Evolutionary conservation across 257 asterid genomes (phyloP).

Genomic region (Solanum paucissectum): DNA sequence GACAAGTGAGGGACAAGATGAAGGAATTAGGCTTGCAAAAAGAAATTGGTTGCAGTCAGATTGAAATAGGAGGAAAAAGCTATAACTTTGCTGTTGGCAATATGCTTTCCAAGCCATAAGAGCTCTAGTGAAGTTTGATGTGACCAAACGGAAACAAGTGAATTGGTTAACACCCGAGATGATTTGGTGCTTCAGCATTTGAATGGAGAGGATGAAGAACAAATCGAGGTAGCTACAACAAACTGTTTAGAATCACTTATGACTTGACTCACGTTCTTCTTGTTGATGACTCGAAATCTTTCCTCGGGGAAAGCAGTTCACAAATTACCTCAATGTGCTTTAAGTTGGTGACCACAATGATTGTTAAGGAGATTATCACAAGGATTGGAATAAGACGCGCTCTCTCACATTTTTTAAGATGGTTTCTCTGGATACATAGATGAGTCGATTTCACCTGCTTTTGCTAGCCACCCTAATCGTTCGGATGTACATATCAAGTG

Average conservation of each 20-base stretch:
- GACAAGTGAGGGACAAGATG: constrained; percentile 12
- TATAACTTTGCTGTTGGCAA: constrained; percentile 8
- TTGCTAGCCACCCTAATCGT: not conserved
- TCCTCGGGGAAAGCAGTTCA: not conserved
- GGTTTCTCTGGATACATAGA: not conserved
- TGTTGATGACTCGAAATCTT: not conserved
- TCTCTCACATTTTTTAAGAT: constrained; percentile 4
- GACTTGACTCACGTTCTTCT: not conserved
- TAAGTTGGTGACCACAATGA: not conserved
- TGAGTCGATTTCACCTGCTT: not conserved
- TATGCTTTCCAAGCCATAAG: constrained; percentile 1
- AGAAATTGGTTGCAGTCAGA: constrained; percentile 23
- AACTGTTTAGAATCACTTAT: not conserved
- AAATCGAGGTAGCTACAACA: constrained; percentile 1
- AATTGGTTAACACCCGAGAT: not conserved
- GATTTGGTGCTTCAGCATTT: constrained; percentile 9
- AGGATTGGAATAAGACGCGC: constrained; percentile 4
- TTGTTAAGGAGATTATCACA: constrained; percentile 4
- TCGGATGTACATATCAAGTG: not conserved
- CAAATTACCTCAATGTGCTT: constrained; percentile 2
- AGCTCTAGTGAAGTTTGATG: not conserved
- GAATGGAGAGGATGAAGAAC: not conserved
- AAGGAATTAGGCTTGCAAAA: constrained; percentile 10
- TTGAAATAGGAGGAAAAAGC: constrained; percentile 20
- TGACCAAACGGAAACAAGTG: not conserved